Base-by-base conservation (phyloP, 2,329 filamentous ascomycete genomes). In the Boeremia lycopersici region DNA sequence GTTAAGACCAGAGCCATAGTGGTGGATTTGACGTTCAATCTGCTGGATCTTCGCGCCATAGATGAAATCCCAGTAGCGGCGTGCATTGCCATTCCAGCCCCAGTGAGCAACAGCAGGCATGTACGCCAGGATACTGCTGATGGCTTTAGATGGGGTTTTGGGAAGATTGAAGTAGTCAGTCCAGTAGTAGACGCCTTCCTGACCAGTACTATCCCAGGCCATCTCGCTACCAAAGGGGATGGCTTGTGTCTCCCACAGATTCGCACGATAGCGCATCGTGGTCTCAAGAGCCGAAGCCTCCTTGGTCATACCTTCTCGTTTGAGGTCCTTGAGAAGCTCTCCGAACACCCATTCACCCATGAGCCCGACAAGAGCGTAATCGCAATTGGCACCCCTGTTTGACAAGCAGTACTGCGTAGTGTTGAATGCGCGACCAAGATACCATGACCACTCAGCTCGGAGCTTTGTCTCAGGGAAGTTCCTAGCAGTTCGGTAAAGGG, bases 131-230 rank as follows among this genome's bases (percentile, higher is more conserved):
- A 86, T 82, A 19, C 79, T 82, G 50, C 81, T 76, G 40, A 86
- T 74, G 0, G 88, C 81, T 60, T 85, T 86, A 1, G 67, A 67
- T 0, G 74, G 77, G 0, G 82, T 82, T 0, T 63, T 63, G 0
- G 70, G 70, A 41, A 81, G 74, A 2, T 78, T 78, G 63, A 86
- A 86, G 62, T 84, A 80, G 30, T 78, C 80, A 6, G 78, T 74
- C 83, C 84, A 86, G 55, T 83, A 83, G 55, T 84, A 86, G 0
- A 86, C 81, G 0, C 84, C 84, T 64, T 87, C 84, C 57, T 87
- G 84, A 0, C 82, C 84, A 0, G 84, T 86, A 0, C 81, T 85
- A 53, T 87, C 84, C 84, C 84, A 87, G 0, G 83, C 80, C 82
- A 84, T 84, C 65, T 86, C 84, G 45, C 82, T 85, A 0, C 83